Base-by-base conservation (phyloP, 345 rosid genomes). In the Moricandia moricandioides region DNA sequence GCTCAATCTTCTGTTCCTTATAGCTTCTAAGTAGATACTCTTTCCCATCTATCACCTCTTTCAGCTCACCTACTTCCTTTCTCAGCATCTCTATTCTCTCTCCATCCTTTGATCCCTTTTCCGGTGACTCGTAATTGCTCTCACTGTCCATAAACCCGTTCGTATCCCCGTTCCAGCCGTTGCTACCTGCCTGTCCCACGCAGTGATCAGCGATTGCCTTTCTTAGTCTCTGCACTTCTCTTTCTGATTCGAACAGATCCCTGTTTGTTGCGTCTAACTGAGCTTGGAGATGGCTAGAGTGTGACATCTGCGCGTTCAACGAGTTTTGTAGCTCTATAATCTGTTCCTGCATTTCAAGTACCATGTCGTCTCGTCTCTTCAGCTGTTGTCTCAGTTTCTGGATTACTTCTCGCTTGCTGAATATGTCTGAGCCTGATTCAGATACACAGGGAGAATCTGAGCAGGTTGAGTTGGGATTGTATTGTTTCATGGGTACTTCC, bases 331-430 rank as follows among this genome's bases (percentile, higher is more conserved):
- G 65, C 77, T 87, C 97, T 45, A 72, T 14, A 9, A 90, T 87
- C 84, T 92, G 99, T 69, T 92, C 99, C 78, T 95, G 97, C 99
- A 95, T 95, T 85, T 91, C 99, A 49, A 95, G 77, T 60, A 88
- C 79, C 99, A 95, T 89, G 58, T 92, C 97, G 27, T 95, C 99
- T 62, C 97, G 86, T 82, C 97, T 90, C 88, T 92, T 90, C 74
- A 95, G 65, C 70, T 95, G 97, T 65, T 92, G 99, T 81, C 99
- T 84, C 49, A 95, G 83, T 81, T 95, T 95, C 77, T 90, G 91
- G 75, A 95, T 88, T 64, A 95, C 97, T 83, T 95, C 99, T 62
- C 93, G 83, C 67, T 90, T 95, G 86, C 88, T 90, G 81, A 89
- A 90, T 58, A 92, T 88, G 78, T 95, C 97, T 47, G 99, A 95